Conservation (phyloP, 495 filamentous ascomycete species). For the Aspergillus panamensis region DNA sequence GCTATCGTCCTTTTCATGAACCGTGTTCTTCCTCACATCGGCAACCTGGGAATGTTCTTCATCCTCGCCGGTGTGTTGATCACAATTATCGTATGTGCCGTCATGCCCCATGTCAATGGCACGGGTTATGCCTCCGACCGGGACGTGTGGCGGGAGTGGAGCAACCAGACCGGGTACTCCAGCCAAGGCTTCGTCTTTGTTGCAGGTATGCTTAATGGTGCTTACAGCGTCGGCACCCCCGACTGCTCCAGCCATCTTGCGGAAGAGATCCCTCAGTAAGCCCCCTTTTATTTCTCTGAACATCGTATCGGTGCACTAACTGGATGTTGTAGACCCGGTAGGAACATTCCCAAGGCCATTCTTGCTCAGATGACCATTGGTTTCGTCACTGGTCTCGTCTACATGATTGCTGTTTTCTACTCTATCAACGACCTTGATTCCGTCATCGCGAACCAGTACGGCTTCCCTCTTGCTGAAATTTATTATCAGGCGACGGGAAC, state of each 20-base stretch:
- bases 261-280: slow-evolving; percentile 71
- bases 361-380: slow-evolving; percentile 48
- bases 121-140: slow-evolving; percentile 49
- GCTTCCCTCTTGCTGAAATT: slow-evolving; percentile 73
- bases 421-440: slow-evolving; percentile 41
- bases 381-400: slow-evolving; percentile 48
- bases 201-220: slow-evolving; percentile 78
- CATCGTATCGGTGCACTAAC: neutral
- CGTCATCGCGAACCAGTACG: slow-evolving; percentile 41
- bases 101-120: slow-evolving; percentile 59
- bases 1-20: slow-evolving; percentile 67
- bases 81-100: slow-evolving; percentile 68
- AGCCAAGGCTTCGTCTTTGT: slow-evolving; percentile 74
- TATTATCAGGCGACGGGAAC: slow-evolving; percentile 75
- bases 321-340: slow-evolving; percentile 30
- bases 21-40: slow-evolving; percentile 59
- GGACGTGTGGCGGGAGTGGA: slow-evolving; percentile 63
- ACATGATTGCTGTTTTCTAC: slow-evolving; percentile 54
- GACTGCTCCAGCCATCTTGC: slow-evolving; percentile 74
- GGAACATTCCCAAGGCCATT: slow-evolving; percentile 50
- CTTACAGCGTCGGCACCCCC: slow-evolving; percentile 79
- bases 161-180: slow-evolving; percentile 65
- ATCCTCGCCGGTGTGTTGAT: slow-evolving; percentile 65
- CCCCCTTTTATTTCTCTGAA: slow-evolving; percentile 2
- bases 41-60: slow-evolving; percentile 64